Evolutionary conservation across 2,329 filamentous ascomycete species (phyloP).

Genomic region (Xylariaceae sp.): DNA sequence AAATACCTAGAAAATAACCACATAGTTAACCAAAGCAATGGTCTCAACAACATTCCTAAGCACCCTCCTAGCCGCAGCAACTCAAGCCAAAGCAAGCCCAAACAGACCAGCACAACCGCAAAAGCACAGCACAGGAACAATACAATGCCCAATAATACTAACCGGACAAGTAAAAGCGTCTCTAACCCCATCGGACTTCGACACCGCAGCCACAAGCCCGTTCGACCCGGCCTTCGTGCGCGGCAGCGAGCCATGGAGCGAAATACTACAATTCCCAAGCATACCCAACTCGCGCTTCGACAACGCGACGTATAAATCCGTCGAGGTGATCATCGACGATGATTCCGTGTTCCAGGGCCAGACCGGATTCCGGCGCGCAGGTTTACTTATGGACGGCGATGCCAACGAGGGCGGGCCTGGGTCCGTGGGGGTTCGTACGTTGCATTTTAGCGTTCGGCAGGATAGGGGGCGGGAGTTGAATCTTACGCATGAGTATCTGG

Average conservation of each 20-base stretch:
- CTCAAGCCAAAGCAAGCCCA: no score
- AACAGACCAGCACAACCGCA: conserved; percentile 15
- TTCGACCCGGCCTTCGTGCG: conserved; percentile 32
- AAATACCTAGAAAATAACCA: no score
- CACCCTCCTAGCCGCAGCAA: no score
- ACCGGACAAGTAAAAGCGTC: conserved; percentile 28
- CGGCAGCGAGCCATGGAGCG: conserved; percentile 25
- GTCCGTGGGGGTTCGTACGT: conserved; percentile 29
- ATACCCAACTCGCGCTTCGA: conserved; percentile 39
- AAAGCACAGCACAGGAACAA: conserved; percentile 25
- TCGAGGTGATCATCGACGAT: conserved; percentile 45
- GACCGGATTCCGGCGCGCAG: conserved; percentile 44
- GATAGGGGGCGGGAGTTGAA: conserved; percentile 30
- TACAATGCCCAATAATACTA: conserved; percentile 30
- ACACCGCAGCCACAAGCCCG: conserved; percentile 30
- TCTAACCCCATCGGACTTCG: conserved; percentile 29
- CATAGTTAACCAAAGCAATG: no score
- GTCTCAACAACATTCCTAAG: no score
- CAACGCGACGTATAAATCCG: conserved; percentile 32
- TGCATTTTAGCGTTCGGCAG: conserved; percentile 34
- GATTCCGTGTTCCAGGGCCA: conserved; percentile 43
- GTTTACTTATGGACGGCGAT: conserved; percentile 42
- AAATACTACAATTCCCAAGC: conserved; percentile 28
- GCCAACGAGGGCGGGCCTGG: conserved; percentile 39
- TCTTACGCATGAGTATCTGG: conserved; percentile 34